Evolutionary conservation across 75 land plant species (phyloP).

Genomic region (Chamaecyparis obtusa): DNA sequence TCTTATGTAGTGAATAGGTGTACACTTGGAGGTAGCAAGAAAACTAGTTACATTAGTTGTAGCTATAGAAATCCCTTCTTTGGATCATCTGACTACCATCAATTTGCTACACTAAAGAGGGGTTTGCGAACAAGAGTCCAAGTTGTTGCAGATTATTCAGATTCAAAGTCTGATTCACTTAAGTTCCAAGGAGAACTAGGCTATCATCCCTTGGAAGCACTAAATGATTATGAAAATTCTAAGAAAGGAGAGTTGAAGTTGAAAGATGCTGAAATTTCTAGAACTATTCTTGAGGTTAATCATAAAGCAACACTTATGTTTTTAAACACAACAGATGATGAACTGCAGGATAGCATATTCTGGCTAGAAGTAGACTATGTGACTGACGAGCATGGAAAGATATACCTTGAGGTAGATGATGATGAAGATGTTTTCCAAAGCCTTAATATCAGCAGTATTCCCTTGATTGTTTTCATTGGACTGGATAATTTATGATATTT

Average conservation of each 20-base stretch:
- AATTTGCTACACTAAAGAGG: neutral
- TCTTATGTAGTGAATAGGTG: too few relatives aligned
- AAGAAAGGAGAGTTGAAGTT: slow-evolving; percentile 25
- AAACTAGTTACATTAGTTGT: too few relatives aligned
- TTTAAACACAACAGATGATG: slow-evolving; percentile 37
- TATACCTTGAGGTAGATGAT: slow-evolving; percentile 73
- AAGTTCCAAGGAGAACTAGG: slow-evolving; percentile 37
- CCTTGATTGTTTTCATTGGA: slow-evolving; percentile 83
- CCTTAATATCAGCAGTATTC: slow-evolving; percentile 45
- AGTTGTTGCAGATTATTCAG: slow-evolving; percentile 83
- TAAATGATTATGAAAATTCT: slow-evolving; percentile 21
- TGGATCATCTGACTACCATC: slow-evolving; percentile 7
- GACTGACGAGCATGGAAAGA: slow-evolving; percentile 90
- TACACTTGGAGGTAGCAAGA: too few relatives aligned
- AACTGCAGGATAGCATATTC: slow-evolving; percentile 43
- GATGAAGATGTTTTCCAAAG: slow-evolving; percentile 63
- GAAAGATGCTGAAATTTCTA: slow-evolving; percentile 46
- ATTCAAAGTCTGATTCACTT: slow-evolving; percentile 71
- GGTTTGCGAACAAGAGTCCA: slow-evolving; percentile 31
- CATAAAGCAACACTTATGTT: slow-evolving; percentile 65
- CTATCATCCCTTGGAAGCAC: slow-evolving; percentile 54
- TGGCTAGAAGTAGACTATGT: slow-evolving; percentile 75
- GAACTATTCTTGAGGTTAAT: slow-evolving; percentile 58
- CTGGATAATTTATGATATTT: slow-evolving; percentile 56
- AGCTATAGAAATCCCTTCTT: slow-evolving; percentile 8